Percentiles rank a stretch among this genome's conserved stretches.
phyloP scores from a whole-genome alignment of 768 basidiomycete species.

The Lentinula edodes region DNA sequence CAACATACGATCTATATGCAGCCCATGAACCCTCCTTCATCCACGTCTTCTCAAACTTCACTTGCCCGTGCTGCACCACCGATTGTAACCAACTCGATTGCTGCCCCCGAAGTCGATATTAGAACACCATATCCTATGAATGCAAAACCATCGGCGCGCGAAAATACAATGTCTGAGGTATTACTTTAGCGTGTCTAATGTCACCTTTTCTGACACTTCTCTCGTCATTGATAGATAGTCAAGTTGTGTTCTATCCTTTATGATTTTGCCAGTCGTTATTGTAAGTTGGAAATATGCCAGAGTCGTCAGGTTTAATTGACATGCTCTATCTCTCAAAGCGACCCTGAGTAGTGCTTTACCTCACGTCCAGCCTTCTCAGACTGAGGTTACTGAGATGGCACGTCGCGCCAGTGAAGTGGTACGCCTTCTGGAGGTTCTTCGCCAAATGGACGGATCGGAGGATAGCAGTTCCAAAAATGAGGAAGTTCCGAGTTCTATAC shows the following conservation, averaged over 20 bases:
- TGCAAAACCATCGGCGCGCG: conserved; percentile 27
- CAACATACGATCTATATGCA: conserved; percentile 9
- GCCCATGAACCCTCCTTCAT: conserved; percentile 9
- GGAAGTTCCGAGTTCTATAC: conserved; percentile 10
- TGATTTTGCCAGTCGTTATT: conserved; percentile 62
- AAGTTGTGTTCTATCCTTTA: conserved; percentile 59
- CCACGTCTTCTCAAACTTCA: conserved; percentile 4
- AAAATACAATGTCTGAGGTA: conserved; percentile 41
- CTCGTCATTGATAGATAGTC: conserved; percentile 37
- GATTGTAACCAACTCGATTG: conserved; percentile 24
- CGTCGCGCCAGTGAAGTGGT: conserved; percentile 62
- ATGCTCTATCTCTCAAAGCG: conserved; percentile 19
- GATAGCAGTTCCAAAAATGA: conserved; percentile 26
- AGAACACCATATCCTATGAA: conserved; percentile 26
- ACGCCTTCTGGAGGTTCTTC: conserved; percentile 58
- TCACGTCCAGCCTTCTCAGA: conserved; percentile 43
- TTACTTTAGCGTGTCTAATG: conserved; percentile 5
- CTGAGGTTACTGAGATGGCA: conserved; percentile 67
- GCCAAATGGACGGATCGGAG: conserved; percentile 36
- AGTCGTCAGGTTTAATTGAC: background rate
- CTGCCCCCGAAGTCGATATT: conserved; percentile 36
- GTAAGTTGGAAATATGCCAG: conserved; percentile 28
- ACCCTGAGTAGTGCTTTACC: conserved; percentile 41
- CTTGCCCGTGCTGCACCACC: background rate
- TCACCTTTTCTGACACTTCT: conserved; percentile 37